Evolutionary conservation across 2,329 filamentous ascomycete genomes (phyloP).

Genomic region (Fusarium incarnatum): DNA sequence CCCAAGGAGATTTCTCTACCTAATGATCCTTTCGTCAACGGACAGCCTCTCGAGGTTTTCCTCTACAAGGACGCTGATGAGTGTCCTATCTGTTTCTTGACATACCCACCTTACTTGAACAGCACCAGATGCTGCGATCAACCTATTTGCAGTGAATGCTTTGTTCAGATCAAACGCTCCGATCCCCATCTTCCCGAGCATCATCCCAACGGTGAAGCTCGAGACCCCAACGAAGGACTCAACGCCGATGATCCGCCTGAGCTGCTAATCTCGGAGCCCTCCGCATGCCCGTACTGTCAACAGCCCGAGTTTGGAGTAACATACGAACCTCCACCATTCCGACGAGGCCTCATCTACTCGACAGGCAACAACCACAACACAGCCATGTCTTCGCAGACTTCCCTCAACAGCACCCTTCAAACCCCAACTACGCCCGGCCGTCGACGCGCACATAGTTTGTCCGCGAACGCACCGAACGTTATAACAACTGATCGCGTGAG

Average conservation of each 20-base stretch:
- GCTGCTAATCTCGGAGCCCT: constrained; percentile 88
- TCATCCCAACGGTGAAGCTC: constrained; percentile 60
- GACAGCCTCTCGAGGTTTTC: constrained; percentile 91
- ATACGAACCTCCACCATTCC: constrained; percentile 89
- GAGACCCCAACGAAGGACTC: constrained; percentile 52
- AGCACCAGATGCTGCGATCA: constrained; percentile 96
- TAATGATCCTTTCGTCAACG: constrained; percentile 88
- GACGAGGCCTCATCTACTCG: constrained; percentile 81
- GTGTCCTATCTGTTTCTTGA: constrained; percentile 96
- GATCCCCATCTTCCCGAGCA: constrained; percentile 92
- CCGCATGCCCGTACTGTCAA: constrained; percentile 93
- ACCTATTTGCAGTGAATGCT: constrained; percentile 96
- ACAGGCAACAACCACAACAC: constrained; percentile 58
- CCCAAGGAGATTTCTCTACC: constrained; percentile 85
- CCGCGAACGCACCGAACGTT: constrained; percentile 84
- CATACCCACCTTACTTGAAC: constrained; percentile 95
- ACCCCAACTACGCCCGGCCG: constrained; percentile 54
- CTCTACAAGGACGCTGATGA: constrained; percentile 92
- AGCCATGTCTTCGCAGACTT: constrained; percentile 89
- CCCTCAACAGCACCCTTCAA: constrained; percentile 71
- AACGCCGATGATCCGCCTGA: constrained; percentile 65
- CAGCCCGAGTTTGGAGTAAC: constrained; percentile 97
- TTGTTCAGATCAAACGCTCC: constrained; percentile 96
- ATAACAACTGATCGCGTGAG: constrained; percentile 93
- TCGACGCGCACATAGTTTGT: constrained; percentile 71